Base-by-base conservation (phyloP, 192 early-diverging fungal species). In the Coemansia sp. region DNA sequence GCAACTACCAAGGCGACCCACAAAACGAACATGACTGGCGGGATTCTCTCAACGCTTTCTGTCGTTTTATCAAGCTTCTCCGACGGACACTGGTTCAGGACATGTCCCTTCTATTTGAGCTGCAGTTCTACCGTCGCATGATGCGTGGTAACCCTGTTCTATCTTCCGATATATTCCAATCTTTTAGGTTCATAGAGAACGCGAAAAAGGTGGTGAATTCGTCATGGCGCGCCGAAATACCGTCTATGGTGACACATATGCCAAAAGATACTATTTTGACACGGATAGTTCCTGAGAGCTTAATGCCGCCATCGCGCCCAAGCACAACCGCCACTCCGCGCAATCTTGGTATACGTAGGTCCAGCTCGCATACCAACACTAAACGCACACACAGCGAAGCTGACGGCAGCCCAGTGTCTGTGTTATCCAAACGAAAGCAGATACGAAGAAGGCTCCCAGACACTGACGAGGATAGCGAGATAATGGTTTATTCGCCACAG, bases 61-160 rank as follows among this genome's bases (percentile, higher is more conserved):
- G 68, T 57, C 71, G 61, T 17, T 23, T 68, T 61, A 61, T 78
- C 39, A 78, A 67, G 41, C 5, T 30, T 38, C 66, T 78, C 19
- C 61, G 74, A 2, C 53, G 54, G 18, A 58, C 52, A 2, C 48
- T 78, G 39, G 23, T 78, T 1, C 74, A 78, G 41, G 74, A 78
- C 53, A 60, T 67, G 51, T 49, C 42, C 34, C 47, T 78, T 9
- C 5, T 78, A 50, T 58, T 64, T 38, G 61, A 78, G 11, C 33
- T 57, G 1, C 55, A 57, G 12, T 78, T 78, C 49, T 78, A 71
- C 38, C 61, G 62, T 23, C 67, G 59, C 27, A 78, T 78, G 74
- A 49, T 78, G 9, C 61, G 48, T 19, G 41, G 47, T 9, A 67
- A 33, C 24, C 25, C 59, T 13, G 6, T 72, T 9, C 17, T 66